A percentile compares a stretch with the other conserved stretches of the same genome.
Evolutionary conservation across 78 protist genomes (phyloP).

Genomic region (Blattamonas nauphoetae): DNA sequence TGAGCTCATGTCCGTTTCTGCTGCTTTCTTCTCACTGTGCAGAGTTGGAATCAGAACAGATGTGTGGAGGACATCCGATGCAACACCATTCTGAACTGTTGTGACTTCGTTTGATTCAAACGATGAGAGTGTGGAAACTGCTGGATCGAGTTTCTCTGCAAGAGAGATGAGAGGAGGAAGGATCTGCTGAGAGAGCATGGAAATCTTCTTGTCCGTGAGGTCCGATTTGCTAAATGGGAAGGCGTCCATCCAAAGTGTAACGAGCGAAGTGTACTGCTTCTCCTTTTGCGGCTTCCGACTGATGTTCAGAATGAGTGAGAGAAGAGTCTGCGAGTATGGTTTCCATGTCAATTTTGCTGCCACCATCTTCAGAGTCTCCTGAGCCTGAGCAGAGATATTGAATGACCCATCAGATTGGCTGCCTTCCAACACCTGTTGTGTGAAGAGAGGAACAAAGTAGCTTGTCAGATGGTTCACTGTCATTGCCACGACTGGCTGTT

Average conservation of each 20-base stretch:
- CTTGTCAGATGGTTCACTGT: neutral
- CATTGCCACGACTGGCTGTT: no score
- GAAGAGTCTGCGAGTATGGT: neutral
- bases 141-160: neutral
- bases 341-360: neutral
- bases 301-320: neutral
- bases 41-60: neutral
- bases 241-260: neutral
- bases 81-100: neutral
- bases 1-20: neutral
- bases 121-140: neutral
- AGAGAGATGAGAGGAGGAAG: neutral
- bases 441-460: neutral
- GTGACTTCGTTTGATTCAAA: neutral
- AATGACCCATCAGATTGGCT: neutral
- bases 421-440: neutral
- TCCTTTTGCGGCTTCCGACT: neutral
- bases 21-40: neutral
- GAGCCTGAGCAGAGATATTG: neutral
- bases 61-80: neutral
- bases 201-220: no score
- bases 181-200: neutral
- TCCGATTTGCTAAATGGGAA: no score
- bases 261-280: neutral
- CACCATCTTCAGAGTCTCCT: neutral